These are phyloP conservation scores for Ascoidea asiatica DNA, from an alignment of 805 yeast genomes.

Conservation along the genomic window DNA sequence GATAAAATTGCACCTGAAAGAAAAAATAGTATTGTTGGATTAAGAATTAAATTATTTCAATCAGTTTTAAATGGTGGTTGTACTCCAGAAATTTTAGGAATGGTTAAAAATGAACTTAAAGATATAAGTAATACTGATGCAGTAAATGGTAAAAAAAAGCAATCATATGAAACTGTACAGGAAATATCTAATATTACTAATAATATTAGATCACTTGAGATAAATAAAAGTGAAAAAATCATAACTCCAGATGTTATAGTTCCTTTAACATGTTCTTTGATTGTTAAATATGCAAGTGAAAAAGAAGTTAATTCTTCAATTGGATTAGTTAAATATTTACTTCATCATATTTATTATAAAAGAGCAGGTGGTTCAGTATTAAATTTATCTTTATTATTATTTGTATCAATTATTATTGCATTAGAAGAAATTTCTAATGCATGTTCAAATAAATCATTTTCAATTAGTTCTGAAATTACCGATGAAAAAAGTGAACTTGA, in stretches of 20 bases:
- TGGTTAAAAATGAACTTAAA: constrained; percentile 3
- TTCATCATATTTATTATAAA: neutral
- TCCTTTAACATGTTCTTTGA: constrained; percentile 5
- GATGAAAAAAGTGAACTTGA: no score
- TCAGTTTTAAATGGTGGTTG: constrained; percentile 13
- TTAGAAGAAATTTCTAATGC: neutral
- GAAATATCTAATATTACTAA: neutral
- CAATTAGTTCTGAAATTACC: neutral
- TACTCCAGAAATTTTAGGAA: constrained; percentile 2
- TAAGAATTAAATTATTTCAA: constrained; percentile 16
- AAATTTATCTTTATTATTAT: neutral
- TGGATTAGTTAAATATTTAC: constrained; percentile 3
- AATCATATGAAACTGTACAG: neutral
- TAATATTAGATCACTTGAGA: neutral
- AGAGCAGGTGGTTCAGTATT: neutral
- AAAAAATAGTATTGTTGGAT: constrained; percentile 14
- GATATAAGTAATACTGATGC: constrained; percentile 4
- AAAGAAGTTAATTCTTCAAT: constrained; percentile 1
- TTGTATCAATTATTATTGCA: neutral
- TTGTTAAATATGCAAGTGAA: constrained; percentile 4
- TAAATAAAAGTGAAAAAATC: neutral
- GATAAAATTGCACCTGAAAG: constrained; percentile 15
- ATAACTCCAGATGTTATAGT: constrained; percentile 7
- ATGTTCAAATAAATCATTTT: no score
- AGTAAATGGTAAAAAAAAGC: constrained; percentile 2